Percentiles rank a stretch among this genome's conserved stretches.
Evolutionary conservation across 768 basidiomycete genomes (phyloP).

Genomic region (Lentinus tigrinus): DNA sequence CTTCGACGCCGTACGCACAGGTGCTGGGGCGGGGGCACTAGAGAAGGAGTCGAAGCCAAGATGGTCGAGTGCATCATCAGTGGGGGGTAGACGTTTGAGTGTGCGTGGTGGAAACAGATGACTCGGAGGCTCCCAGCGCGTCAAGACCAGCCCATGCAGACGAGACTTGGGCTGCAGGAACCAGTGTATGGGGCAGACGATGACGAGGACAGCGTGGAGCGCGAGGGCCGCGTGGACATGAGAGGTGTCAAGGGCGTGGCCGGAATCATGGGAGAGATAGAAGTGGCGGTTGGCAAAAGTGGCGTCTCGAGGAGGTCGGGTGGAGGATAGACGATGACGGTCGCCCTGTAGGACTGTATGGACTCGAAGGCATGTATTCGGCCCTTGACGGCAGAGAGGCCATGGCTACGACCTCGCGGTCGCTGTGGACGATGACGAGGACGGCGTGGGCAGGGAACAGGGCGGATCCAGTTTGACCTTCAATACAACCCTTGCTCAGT

Average conservation of each 20-base stretch:
- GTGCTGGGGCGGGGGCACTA: neutral
- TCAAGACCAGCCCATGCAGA: constrained; percentile 72
- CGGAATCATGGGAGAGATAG: constrained; percentile 42
- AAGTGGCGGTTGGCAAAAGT: constrained; percentile 45
- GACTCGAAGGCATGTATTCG: constrained; percentile 68
- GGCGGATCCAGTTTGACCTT: too few relatives aligned
- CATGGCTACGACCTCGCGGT: neutral
- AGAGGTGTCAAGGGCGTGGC: constrained; percentile 26
- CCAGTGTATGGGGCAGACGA: constrained; percentile 23
- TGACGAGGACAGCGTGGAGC: too few relatives aligned
- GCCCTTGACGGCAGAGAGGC: constrained; percentile 41
- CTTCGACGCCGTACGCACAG: constrained; percentile 5
- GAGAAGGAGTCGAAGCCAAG: constrained; percentile 18
- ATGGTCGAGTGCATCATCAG: constrained; percentile 17
- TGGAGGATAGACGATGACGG: constrained; percentile 21
- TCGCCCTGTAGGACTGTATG: constrained; percentile 30
- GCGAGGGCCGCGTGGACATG: constrained; percentile 15
- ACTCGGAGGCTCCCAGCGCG: constrained; percentile 38
- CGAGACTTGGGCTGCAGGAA: constrained; percentile 26
- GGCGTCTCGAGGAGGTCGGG: constrained; percentile 47
- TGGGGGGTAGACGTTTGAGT: constrained; percentile 6
- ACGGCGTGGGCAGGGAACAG: neutral
- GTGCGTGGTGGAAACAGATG: constrained; percentile 15
- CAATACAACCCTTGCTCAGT: too few relatives aligned
- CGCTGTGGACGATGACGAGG: neutral